A percentile compares a stretch with the other conserved stretches of the same genome.
phyloP scores from a whole-genome alignment of 305 asterid species.

The Plantago coronopus region DNA sequence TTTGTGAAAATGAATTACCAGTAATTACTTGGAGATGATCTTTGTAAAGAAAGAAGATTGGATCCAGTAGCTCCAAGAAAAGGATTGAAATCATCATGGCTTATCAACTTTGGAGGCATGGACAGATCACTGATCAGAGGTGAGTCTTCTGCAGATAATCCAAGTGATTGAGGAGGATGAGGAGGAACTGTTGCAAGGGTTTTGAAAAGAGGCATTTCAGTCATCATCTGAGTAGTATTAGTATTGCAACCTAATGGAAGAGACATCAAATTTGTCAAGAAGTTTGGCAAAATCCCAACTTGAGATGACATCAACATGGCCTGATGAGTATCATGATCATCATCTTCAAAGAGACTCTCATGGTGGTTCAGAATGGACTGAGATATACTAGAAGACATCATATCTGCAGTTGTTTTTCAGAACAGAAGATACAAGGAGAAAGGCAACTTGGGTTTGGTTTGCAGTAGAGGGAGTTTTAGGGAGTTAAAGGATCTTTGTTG shows the following conservation, averaged over 20 bases:
- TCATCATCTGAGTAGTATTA: not conserved
- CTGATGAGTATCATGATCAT: slow-evolving; percentile 30
- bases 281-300: slow-evolving; percentile 47
- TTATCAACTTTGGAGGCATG: slow-evolving; percentile 37
- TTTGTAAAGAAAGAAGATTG: slow-evolving; percentile 59
- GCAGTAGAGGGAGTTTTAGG: not conserved
- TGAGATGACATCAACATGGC: slow-evolving; percentile 45
- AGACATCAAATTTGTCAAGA: slow-evolving; percentile 36
- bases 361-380: slow-evolving; percentile 37
- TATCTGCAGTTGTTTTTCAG: not conserved
- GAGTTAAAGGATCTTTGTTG: not conserved
- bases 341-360: slow-evolving; percentile 55
- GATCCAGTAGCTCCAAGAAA: slow-evolving; percentile 36
- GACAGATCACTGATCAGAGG: slow-evolving; percentile 27
- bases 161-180: slow-evolving; percentile 6
- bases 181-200: slow-evolving; percentile 40
- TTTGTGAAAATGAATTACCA: slow-evolving; percentile 33
- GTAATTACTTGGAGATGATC: slow-evolving; percentile 48
- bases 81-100: slow-evolving; percentile 34
- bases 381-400: slow-evolving; percentile 30
- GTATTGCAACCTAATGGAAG: slow-evolving; percentile 39
- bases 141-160: slow-evolving; percentile 25
- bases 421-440: slow-evolving; percentile 11
- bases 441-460: not conserved
- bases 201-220: slow-evolving; percentile 32